Conservation (phyloP, 1,284 basidiomycete species). For the Leccinum griseonigrum region DNA sequence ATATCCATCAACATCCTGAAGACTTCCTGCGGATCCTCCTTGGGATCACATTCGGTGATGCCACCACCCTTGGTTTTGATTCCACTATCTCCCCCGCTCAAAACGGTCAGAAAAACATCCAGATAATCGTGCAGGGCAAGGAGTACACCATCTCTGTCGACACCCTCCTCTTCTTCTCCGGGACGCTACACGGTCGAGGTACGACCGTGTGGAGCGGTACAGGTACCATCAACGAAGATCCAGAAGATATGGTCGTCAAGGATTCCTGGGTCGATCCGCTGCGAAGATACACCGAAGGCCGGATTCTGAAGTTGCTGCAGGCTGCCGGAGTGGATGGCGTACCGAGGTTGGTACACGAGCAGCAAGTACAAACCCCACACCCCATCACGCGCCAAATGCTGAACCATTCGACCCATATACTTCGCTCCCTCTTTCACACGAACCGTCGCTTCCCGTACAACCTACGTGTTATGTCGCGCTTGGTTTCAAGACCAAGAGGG, state of each 20-base stretch:
- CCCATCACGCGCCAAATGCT: background rate
- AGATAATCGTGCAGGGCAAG: background rate
- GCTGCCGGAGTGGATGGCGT: background rate
- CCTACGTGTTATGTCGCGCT: background rate
- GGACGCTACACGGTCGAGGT: too few species aligned
- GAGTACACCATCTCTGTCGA: background rate
- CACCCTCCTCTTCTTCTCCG: too few species aligned
- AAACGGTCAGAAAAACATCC: background rate
- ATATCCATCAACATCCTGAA: background rate
- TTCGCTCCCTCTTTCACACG: background rate
- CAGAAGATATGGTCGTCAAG: background rate
- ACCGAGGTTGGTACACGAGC: constrained; percentile 3
- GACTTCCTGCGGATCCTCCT: background rate
- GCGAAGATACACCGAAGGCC: background rate
- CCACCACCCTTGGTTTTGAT: background rate
- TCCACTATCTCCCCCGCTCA: background rate
- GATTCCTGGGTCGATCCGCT: background rate
- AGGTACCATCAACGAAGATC: too few species aligned
- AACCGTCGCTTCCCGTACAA: too few species aligned
- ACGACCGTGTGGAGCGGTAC: too few species aligned
- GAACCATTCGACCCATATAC: constrained; percentile 1
- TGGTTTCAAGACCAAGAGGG: background rate
- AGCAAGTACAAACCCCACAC: constrained; percentile 4
- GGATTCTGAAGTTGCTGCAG: background rate
- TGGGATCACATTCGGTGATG: background rate